Evolutionary conservation across 176 grass and related monocot genomes (phyloP).

Genomic region (Aegilops tauschii): DNA sequence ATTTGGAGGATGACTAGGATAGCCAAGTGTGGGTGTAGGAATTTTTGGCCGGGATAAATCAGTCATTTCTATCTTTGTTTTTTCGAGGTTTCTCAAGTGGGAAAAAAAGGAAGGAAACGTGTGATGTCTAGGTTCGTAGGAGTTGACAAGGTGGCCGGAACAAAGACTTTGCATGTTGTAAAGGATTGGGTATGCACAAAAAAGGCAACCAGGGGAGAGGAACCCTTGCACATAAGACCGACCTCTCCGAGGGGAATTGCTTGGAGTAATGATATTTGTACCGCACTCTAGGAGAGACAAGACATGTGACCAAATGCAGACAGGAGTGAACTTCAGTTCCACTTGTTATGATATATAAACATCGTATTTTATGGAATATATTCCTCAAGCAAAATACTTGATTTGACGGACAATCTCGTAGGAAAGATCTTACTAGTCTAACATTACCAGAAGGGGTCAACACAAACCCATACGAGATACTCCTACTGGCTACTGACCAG

Average conservation of each 20-base stretch:
- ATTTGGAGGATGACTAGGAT: background rate
- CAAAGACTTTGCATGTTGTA: background rate
- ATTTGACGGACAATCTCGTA: background rate
- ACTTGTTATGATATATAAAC: too few species aligned
- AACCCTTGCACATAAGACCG: slow-evolving; percentile 22
- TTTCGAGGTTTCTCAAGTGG: background rate
- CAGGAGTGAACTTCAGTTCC: too few species aligned
- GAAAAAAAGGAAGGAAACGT: background rate
- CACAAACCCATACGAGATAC: background rate
- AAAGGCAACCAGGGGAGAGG: slow-evolving; percentile 27
- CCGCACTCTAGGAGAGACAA: too few species aligned
- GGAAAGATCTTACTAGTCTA: background rate
- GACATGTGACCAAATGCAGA: too few species aligned
- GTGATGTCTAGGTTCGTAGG: slow-evolving; percentile 1
- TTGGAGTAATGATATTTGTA: too few species aligned
- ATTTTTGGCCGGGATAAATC: background rate
- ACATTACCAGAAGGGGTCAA: background rate
- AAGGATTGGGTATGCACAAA: background rate
- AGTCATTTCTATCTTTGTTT: background rate
- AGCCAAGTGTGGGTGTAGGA: background rate
- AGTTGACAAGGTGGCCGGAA: background rate
- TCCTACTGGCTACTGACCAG: background rate
- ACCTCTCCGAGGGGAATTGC: background rate
- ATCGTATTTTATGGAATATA: too few species aligned
- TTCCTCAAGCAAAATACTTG: too few species aligned